Percentiles rank a stretch among this genome's conserved stretches.
Conservation (phyloP, 2,329 filamentous ascomycete species). For the Byssothecium circinans region DNA sequence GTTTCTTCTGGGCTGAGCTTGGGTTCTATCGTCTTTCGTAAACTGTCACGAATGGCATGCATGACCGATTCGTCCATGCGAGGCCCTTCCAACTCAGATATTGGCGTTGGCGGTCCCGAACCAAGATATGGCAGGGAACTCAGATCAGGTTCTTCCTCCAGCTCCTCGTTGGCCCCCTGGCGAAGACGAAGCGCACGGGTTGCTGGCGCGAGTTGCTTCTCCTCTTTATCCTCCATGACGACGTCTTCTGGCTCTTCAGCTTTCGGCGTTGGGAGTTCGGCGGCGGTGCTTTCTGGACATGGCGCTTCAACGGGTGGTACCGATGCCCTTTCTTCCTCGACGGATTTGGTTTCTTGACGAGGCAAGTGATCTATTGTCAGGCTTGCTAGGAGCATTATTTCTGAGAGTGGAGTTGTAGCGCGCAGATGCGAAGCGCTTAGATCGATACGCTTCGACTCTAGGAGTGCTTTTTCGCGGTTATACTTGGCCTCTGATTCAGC, state of each 20-base stretch:
- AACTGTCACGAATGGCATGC: conserved; percentile 38
- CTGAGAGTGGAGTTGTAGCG: conserved; percentile 48
- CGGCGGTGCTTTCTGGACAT: conserved; percentile 16
- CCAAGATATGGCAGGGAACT: conserved; percentile 50
- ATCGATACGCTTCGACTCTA: conserved; percentile 49
- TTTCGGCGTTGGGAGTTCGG: conserved; percentile 38
- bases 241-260: conserved; percentile 35
- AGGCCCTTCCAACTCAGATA: conserved; percentile 47
- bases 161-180: conserved; percentile 33
- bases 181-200: conserved; percentile 35
- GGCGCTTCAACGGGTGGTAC: conserved; percentile 16
- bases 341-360: conserved; percentile 15
- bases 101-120: conserved; percentile 47
- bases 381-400: conserved; percentile 46
- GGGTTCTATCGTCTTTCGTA: conserved; percentile 39
- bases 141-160: conserved; percentile 45
- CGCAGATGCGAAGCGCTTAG: conserved; percentile 47
- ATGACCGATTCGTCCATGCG: conserved; percentile 39
- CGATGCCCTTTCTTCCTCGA: conserved; percentile 22
- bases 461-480: conserved; percentile 47
- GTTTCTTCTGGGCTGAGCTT: conserved; percentile 31
- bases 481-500: conserved; percentile 52
- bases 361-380: conserved; percentile 40
- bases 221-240: conserved; percentile 26
- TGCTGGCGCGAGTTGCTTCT: conserved; percentile 33